Percentiles rank a stretch among this genome's conserved stretches.
Evolutionary conservation across 129 eudicot species (phyloP).

Genomic region (Artemisia argyi): DNA sequence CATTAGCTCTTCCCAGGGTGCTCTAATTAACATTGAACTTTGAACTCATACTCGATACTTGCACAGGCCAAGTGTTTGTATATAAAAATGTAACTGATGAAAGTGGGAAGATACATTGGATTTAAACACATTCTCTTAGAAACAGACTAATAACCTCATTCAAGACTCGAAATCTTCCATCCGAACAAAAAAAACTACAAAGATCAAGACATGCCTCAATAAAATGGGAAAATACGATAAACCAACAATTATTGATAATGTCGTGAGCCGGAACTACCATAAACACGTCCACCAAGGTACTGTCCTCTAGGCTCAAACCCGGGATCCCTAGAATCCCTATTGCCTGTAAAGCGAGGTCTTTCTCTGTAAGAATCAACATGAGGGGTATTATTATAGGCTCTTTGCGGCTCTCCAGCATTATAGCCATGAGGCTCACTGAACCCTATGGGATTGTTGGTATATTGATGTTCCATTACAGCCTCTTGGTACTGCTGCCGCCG

Average conservation of each 20-base stretch:
- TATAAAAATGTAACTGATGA: neutral
- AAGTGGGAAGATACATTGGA: conserved; percentile 3
- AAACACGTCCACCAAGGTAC: conserved; percentile 61
- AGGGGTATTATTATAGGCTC: conserved; percentile 36
- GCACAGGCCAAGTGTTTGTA: neutral
- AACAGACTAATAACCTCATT: conserved; percentile 11
- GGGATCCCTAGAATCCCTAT: conserved; percentile 47
- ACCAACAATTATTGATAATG: conserved; percentile 32
- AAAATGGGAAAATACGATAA: neutral
- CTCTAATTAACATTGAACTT: too few relatives aligned
- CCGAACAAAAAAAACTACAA: neutral
- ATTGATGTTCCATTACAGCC: conserved; percentile 39
- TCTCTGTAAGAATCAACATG: conserved; percentile 62
- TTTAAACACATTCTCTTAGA: conserved; percentile 3
- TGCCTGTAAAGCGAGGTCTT: conserved; percentile 46
- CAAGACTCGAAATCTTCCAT: neutral
- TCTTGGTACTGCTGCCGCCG: conserved; percentile 69
- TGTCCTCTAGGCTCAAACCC: conserved; percentile 60
- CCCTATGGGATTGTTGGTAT: conserved; percentile 32
- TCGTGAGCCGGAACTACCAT: conserved; percentile 56
- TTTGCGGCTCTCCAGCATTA: conserved; percentile 44
- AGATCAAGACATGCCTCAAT: conserved; percentile 2
- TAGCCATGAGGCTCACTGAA: conserved; percentile 46
- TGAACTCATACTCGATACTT: too few relatives aligned
- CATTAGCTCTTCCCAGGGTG: too few relatives aligned